These are phyloP conservation scores for Trichosanthes cucumerina DNA, from an alignment of 306 rosid genomes.

Conservation along the genomic window DNA sequence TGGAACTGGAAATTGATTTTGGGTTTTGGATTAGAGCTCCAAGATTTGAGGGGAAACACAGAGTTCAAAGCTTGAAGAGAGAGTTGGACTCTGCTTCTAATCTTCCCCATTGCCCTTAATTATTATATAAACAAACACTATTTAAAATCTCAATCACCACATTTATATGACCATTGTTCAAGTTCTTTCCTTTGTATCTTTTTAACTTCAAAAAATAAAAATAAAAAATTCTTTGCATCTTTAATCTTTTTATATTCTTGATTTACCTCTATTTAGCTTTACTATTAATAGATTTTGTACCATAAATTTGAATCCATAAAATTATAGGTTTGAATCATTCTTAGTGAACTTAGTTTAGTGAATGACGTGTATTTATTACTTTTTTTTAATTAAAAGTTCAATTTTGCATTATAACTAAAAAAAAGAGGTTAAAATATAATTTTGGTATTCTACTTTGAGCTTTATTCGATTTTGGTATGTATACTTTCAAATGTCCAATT, in stretches of 20 bases:
- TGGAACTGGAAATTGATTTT: background rate
- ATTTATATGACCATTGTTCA: background rate
- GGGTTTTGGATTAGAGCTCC: slow-evolving; percentile 14
- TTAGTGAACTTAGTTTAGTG: too few relatives aligned
- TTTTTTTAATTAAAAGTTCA: too few relatives aligned
- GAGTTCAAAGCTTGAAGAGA: background rate
- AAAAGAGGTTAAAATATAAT: too few relatives aligned
- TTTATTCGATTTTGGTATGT: too few relatives aligned
- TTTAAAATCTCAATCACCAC: background rate
- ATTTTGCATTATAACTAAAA: too few relatives aligned
- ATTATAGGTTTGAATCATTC: too few relatives aligned
- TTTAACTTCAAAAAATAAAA: background rate
- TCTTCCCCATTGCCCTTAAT: background rate
- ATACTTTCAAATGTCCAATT: too few relatives aligned
- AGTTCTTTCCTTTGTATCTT: background rate
- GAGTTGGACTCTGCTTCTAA: background rate
- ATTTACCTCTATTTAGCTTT: background rate
- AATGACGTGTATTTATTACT: too few relatives aligned
- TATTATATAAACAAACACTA: background rate
- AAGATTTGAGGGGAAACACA: background rate
- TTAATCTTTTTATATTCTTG: background rate
- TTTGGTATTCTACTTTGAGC: too few relatives aligned
- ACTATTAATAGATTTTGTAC: background rate
- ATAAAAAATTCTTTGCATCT: too few relatives aligned
- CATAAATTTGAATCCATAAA: too few relatives aligned